Base-by-base conservation (phyloP, 139 green algal genomes). In the Limnomonas spitsbergensis region DNA sequence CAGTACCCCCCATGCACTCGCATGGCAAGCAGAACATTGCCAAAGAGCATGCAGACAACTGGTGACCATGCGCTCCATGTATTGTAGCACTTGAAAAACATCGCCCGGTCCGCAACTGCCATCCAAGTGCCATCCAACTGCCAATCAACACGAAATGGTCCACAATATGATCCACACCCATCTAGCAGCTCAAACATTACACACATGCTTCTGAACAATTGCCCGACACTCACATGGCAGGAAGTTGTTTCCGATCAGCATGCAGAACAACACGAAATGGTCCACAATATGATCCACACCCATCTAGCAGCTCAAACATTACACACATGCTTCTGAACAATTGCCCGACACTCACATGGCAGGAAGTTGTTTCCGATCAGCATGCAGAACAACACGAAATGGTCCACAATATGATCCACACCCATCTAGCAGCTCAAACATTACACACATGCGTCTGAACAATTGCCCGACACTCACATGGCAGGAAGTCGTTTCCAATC, bases 161-260 rank as follows among this genome's bases (percentile, higher is more conserved):
- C 7, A 98, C 88, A 2, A 97, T 61, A 61, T 14, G n/a, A n/a
- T n/a, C n/a, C n/a, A n/a, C n/a, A n/a, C n/a, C n/a, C n/a, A n/a
- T n/a, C n/a, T n/a, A n/a, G n/a, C n/a, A n/a, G n/a, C n/a, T n/a
- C n/a, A n/a, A n/a, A n/a, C n/a, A n/a, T n/a, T n/a, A n/a, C n/a
- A n/a, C n/a, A n/a, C n/a, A n/a, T n/a, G n/a, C n/a, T n/a, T n/a
- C n/a, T n/a, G n/a, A n/a, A n/a, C n/a, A n/a, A n/a, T n/a, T n/a
- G n/a, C n/a, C 20, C 14, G 14, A 61, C 47, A 61, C 53, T 32
- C 29, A 56, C 47, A 24, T 26, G 94, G 95, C 77, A 98, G 75
- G 75, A 98, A 98, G 81, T 98, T 93, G 80, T 98, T 98, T 42
- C 95, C 95, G n/a, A 97, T 88, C 6, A 98, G 88, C 92, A 97